Base-by-base conservation (phyloP, 768 basidiomycete species). In the Hemileccinum rubropunctum region DNA sequence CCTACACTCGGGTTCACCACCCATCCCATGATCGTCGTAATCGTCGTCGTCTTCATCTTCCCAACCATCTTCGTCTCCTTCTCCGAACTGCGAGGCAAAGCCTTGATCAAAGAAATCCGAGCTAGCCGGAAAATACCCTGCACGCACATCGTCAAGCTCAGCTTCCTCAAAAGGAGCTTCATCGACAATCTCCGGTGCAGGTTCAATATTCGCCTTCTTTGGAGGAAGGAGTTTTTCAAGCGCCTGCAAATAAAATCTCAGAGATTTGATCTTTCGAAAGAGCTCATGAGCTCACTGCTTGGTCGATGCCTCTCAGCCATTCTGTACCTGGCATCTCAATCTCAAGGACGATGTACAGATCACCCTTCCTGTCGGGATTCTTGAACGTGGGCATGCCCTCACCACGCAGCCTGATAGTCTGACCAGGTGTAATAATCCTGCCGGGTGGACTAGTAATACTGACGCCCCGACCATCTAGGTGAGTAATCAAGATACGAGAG, bases 391-490 rank as follows among this genome's bases (percentile, higher is more conserved):
- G 93, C 93, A 98, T 95, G 34, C 95, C 95, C 69, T 98, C 94
- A 11, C 84, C 86, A 3, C 82, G 78, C 33, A 97, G 61, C 15
- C 86, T 74, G 52, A 94, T 88, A 18, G 83, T 81, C 55, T 87
- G 83, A 11, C 83, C 83, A 4, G 83, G 77, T 53, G 83, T 81
- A 62, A 95, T 79, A 26, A 94, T 81, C 65, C 86, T 88, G 8
- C 86, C 83, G 1, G 80, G 76, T 5, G 89, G 89, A 56, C 81
- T 86, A 0, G 82, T 71, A 12, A 97, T 80, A 33, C 81, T 82
- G 45, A 98, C 77, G n/a, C 93, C 93, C 13, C 93, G 82, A 10
- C 94, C 94, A 62, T 99, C 95, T 27, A 99, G 76, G 66, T 99
- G 95, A 7, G 86, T 89, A 50, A 99, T 73, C 20, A 97, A 71